phyloP scores from a whole-genome alignment of 78 protist genomes.

The Guillardia theta region DNA sequence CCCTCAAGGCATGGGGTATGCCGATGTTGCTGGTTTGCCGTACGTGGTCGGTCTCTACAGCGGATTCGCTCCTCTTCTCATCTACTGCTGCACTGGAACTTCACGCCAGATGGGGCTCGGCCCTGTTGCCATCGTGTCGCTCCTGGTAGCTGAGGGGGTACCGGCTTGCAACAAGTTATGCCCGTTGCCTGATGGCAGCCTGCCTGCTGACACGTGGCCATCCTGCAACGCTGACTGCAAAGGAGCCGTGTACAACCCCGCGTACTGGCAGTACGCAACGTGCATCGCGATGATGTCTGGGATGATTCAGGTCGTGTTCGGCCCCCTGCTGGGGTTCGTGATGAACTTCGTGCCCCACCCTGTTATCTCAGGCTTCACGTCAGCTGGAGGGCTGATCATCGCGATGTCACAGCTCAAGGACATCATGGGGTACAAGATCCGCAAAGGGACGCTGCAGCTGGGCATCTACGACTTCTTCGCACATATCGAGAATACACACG shows the following conservation, averaged over 20 bases:
- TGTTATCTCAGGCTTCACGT: constrained; percentile 20
- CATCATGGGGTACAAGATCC: background rate
- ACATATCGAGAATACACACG: background rate
- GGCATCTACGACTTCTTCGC: background rate
- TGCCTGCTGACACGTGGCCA: background rate
- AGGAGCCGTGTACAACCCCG: background rate
- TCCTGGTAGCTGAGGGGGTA: background rate
- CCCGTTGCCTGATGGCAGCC: background rate
- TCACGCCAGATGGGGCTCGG: background rate
- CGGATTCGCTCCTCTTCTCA: background rate
- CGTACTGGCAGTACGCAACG: background rate
- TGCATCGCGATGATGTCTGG: constrained; percentile 1
- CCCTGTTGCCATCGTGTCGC: constrained; percentile 20
- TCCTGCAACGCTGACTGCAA: background rate
- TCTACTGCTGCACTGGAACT: background rate
- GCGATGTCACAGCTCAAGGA: constrained; percentile 36
- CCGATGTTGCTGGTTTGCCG: constrained; percentile 1
- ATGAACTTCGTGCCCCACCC: constrained; percentile 36
- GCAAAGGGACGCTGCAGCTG: background rate
- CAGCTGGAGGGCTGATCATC: constrained; percentile 28
- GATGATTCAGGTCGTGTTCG: background rate
- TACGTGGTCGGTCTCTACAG: background rate
- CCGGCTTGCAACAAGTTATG: constrained; percentile 14
- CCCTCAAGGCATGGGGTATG: constrained; percentile 29
- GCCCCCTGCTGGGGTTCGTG: constrained; percentile 1